Evolutionary conservation across 2,329 filamentous ascomycete species (phyloP).

Genomic region (Dactylellina drechsleri): DNA sequence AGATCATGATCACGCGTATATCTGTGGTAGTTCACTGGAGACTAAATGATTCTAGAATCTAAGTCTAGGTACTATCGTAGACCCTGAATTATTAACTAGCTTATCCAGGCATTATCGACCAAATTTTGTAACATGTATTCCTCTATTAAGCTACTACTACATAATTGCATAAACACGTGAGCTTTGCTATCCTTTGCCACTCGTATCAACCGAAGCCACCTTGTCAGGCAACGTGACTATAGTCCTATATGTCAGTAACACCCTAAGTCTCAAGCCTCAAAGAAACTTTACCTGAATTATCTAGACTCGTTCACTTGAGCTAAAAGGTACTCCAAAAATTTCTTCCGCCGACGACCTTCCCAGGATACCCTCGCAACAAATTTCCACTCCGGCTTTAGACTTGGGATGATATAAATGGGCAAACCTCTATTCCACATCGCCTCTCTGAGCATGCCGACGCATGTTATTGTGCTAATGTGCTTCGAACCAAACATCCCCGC

Average conservation of each 20-base stretch:
- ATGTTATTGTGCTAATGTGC: slow-evolving; percentile 24
- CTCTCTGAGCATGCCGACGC: neutral
- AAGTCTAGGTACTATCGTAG: too few species aligned
- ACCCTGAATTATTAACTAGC: too few species aligned
- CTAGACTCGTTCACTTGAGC: neutral
- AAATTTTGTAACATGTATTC: too few species aligned
- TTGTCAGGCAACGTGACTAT: neutral
- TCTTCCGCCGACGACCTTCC: slow-evolving; percentile 6
- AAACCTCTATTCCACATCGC: slow-evolving; percentile 15
- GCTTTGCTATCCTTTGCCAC: too few species aligned
- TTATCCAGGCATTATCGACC: too few species aligned
- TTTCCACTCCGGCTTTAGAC: slow-evolving; percentile 4
- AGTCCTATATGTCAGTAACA: neutral
- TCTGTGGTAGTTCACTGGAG: too few species aligned
- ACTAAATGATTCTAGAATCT: too few species aligned
- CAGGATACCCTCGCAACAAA: slow-evolving; percentile 2
- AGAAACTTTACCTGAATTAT: too few species aligned
- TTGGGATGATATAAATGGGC: slow-evolving; percentile 2
- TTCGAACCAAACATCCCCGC: neutral
- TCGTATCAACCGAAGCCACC: too few species aligned
- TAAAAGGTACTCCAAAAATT: slow-evolving; percentile 4
- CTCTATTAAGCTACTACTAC: too few species aligned
- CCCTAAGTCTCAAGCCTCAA: neutral
- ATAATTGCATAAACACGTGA: too few species aligned
- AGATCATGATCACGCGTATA: neutral